phyloP scores from a whole-genome alignment of 192 early-diverging fungal genomes.

The Mortierella alpina region DNA sequence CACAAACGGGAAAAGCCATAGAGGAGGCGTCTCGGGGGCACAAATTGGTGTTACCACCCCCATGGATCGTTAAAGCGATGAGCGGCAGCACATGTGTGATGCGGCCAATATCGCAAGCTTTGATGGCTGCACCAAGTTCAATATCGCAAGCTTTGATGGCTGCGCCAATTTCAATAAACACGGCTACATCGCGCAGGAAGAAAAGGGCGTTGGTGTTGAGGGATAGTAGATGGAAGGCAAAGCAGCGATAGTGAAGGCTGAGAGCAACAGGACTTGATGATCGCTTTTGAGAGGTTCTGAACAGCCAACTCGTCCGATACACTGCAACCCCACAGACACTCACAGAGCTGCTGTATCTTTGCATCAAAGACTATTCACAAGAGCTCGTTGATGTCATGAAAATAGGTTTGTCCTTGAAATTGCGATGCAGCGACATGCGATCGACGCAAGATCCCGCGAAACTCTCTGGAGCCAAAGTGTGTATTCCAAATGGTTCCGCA shows the following conservation, averaged over 20 bases:
- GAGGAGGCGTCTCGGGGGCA: conserved; percentile 17
- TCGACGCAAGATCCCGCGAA: conserved; percentile 12
- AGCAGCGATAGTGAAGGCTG: conserved; percentile 17
- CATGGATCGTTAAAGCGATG: conserved; percentile 35
- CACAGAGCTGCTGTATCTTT: conserved; percentile 2
- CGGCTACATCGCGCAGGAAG: too few species aligned
- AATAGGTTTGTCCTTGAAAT: conserved; percentile 15
- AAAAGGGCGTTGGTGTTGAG: conserved; percentile 14
- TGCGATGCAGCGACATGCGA: conserved; percentile 1
- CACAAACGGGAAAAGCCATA: conserved; percentile 13
- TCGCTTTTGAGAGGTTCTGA: conserved; percentile 8
- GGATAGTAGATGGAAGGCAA: conserved; percentile 5
- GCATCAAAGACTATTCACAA: conserved; percentile 21
- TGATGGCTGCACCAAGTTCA: conserved; percentile 10
- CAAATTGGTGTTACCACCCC: conserved; percentile 28
- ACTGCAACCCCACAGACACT: conserved; percentile 4
- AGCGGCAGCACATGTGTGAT: conserved; percentile 1
- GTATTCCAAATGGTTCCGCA: conserved; percentile 9
- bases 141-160: too few species aligned
- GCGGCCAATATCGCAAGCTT: conserved; percentile 28
- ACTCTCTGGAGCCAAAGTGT: conserved; percentile 8
- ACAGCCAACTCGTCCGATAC: conserved; percentile 10
- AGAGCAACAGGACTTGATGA: conserved; percentile 15
- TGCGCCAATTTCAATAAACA: conserved; percentile 1
- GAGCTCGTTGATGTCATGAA: conserved; percentile 11